Conservation (phyloP, 176 grass and related monocot species). For the Oryza glaberrima region DNA sequence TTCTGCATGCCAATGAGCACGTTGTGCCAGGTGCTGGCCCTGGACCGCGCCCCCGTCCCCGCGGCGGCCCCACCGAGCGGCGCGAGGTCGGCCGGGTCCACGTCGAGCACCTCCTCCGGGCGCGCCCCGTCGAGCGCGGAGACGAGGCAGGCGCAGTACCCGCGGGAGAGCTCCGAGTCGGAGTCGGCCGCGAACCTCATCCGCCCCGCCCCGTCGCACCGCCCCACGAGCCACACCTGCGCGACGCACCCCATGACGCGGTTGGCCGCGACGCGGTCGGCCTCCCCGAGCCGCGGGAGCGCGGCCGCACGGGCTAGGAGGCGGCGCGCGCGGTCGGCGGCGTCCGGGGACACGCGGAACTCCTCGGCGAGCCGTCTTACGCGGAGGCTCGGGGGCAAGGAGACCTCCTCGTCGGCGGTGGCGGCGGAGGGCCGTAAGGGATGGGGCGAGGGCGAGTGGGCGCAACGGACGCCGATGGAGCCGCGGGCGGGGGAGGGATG, state of each 20-base stretch:
- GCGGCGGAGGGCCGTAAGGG: conserved; percentile 33
- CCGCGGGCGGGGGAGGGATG: neutral
- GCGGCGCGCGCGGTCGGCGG: conserved; percentile 58
- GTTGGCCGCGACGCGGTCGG: conserved; percentile 58
- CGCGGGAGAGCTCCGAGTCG: conserved; percentile 89
- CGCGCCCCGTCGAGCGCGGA: conserved; percentile 67
- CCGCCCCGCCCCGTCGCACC: conserved; percentile 41
- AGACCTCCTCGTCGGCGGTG: neutral
- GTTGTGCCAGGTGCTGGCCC: conserved; percentile 92
- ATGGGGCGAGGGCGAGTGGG: conserved; percentile 25
- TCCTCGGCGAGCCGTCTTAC: conserved; percentile 61
- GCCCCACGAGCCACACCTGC: conserved; percentile 54
- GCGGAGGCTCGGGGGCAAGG: conserved; percentile 29
- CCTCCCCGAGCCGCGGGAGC: conserved; percentile 66
- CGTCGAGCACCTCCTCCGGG: conserved; percentile 73
- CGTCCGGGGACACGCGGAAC: conserved; percentile 63
- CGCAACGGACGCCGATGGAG: conserved; percentile 46
- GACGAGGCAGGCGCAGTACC: conserved; percentile 83
- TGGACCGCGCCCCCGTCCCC: conserved; percentile 49
- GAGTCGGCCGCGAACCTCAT: conserved; percentile 93
- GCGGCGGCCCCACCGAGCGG: conserved; percentile 55
- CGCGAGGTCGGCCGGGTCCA: conserved; percentile 63
- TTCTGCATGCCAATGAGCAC: conserved; percentile 91
- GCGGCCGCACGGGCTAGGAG: conserved; percentile 60
- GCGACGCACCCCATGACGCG: conserved; percentile 95